These are phyloP conservation scores for Xylaria nigripes DNA, from an alignment of 495 filamentous ascomycete genomes.

Conservation along the genomic window DNA sequence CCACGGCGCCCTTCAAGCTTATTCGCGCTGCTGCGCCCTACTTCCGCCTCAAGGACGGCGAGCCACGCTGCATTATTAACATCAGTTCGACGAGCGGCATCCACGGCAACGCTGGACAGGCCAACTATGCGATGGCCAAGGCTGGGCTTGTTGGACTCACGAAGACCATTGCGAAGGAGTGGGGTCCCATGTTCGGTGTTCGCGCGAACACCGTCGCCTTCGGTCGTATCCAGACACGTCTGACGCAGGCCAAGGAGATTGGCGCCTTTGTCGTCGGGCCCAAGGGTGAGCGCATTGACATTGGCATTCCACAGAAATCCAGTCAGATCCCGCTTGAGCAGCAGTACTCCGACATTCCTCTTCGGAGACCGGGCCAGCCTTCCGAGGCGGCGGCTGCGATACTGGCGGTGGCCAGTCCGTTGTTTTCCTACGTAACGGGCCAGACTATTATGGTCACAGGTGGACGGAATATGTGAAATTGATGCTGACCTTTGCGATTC, in stretches of 20 bases:
- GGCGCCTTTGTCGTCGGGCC: slow-evolving; percentile 68
- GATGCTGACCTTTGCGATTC: background rate
- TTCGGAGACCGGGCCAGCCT: slow-evolving; percentile 64
- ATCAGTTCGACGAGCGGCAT: slow-evolving; percentile 71
- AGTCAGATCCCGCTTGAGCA: slow-evolving; percentile 26
- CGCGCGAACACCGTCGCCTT: slow-evolving; percentile 78
- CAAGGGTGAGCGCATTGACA: slow-evolving; percentile 65
- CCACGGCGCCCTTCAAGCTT: slow-evolving; percentile 74
- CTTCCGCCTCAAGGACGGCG: slow-evolving; percentile 78
- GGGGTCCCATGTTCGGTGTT: slow-evolving; percentile 78
- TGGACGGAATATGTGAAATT: slow-evolving; percentile 62
- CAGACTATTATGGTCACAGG: slow-evolving; percentile 82
- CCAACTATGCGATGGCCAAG: slow-evolving; percentile 79
- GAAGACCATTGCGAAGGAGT: slow-evolving; percentile 86
- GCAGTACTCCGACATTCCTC: slow-evolving; percentile 60
- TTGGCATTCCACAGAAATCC: slow-evolving; percentile 58
- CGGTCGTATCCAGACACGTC: slow-evolving; percentile 65
- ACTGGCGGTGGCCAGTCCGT: slow-evolving; percentile 68
- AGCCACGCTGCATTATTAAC: slow-evolving; percentile 70
- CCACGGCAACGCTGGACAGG: slow-evolving; percentile 78
- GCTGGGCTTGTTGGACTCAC: slow-evolving; percentile 71
- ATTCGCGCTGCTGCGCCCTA: slow-evolving; percentile 71
- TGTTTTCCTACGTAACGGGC: slow-evolving; percentile 73
- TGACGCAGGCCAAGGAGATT: slow-evolving; percentile 72
- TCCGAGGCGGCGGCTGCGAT: slow-evolving; percentile 74